phyloP scores from a whole-genome alignment of 768 basidiomycete species.

The Mycena polygramma region DNA sequence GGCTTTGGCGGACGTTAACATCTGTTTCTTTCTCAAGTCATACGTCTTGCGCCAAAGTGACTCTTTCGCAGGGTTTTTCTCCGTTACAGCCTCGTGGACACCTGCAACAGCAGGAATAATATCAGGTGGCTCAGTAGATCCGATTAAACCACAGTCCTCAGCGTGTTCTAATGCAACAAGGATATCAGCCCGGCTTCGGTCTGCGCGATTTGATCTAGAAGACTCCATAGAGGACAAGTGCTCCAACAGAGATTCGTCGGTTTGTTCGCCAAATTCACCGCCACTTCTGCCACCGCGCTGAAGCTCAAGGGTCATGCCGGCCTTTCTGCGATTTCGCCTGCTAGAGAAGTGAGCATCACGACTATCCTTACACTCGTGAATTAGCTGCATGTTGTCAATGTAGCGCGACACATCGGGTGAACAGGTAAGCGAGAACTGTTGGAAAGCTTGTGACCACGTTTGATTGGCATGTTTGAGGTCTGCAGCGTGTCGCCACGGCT shows the following conservation, averaged over 20 bases:
- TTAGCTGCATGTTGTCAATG: slow-evolving; percentile 27
- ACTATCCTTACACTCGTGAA: slow-evolving; percentile 28
- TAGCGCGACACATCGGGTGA: slow-evolving; percentile 23
- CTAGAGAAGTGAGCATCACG: neutral
- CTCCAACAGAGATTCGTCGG: neutral
- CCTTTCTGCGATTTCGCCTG: neutral
- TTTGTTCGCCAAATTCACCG: neutral
- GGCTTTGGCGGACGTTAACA: neutral
- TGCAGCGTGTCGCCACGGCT: slow-evolving; percentile 30
- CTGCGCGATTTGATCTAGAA: neutral
- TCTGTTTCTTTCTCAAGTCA: neutral
- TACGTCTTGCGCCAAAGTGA: slow-evolving; percentile 1
- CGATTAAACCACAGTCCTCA: neutral
- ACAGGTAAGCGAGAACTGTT: neutral
- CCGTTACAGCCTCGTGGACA: neutral
- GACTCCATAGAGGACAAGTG: neutral
- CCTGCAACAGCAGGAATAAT: neutral
- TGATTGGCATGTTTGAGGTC: slow-evolving; percentile 8
- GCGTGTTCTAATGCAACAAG: neutral
- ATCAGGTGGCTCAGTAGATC: neutral
- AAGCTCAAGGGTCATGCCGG: neutral
- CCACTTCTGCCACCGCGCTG: no score
- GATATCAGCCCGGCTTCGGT: neutral
- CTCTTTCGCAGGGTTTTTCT: neutral
- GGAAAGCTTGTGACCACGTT: slow-evolving; percentile 4